A percentile compares a stretch with the other conserved stretches of the same genome.
Evolutionary conservation across 2,329 filamentous ascomycete species (phyloP).

Genomic region (Claviceps quebecensis): DNA sequence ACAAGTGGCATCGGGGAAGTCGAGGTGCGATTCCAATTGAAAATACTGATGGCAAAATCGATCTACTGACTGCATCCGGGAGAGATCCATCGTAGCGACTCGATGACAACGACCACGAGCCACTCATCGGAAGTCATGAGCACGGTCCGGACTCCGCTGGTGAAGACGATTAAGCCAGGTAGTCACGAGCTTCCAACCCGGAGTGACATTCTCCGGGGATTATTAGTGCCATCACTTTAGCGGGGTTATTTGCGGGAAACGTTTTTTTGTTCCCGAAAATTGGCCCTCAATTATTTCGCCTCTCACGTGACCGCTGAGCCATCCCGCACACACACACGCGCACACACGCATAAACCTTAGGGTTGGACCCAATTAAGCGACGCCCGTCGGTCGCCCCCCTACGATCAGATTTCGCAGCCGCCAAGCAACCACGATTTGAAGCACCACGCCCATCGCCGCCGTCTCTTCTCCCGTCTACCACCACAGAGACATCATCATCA

Average conservation of each 20-base stretch:
- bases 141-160: not conserved
- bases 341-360: constrained; percentile 19
- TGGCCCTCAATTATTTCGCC: not conserved
- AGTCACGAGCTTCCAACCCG: not conserved
- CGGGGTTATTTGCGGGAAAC: not conserved
- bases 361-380: constrained; percentile 33
- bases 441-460: constrained; percentile 14
- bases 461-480: constrained; percentile 18
- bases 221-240: not conserved
- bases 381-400: constrained; percentile 18
- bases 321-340: not conserved
- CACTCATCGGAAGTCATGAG: not conserved
- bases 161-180: no score
- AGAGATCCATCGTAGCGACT: not conserved
- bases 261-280: not conserved
- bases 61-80: constrained; percentile 14
- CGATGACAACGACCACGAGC: not conserved
- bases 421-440: constrained; percentile 16
- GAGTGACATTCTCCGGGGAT: not conserved
- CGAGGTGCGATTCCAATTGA: constrained; percentile 53
- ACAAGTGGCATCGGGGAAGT: constrained; percentile 44
- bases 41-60: constrained; percentile 64
- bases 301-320: not conserved
- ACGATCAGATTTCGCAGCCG: constrained; percentile 14
- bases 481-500: constrained; percentile 21